Conservation (phyloP, 345 rosid genomes). For the Gynandropsis gynandra region DNA sequence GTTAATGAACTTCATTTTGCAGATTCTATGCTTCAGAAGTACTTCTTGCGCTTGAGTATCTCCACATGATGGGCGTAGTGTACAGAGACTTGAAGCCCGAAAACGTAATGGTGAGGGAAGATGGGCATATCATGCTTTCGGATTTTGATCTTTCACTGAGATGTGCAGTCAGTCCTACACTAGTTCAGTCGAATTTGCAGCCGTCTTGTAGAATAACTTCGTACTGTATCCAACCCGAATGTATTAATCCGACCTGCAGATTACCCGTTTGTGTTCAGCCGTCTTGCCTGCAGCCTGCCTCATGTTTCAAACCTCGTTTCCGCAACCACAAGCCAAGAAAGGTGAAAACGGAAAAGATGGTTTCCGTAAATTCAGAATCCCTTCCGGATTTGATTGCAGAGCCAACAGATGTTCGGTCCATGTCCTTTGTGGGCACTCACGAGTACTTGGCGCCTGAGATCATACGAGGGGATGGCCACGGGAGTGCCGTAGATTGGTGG, state of each 20-base stretch:
- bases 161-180: conserved; percentile 53
- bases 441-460: conserved; percentile 83
- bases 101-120: conserved; percentile 79
- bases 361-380: conserved; percentile 30
- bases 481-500: conserved; percentile 91
- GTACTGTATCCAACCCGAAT: too few relatives aligned
- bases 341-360: conserved; percentile 36
- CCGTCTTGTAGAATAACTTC: conserved; percentile 45
- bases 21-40: conserved; percentile 80
- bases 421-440: conserved; percentile 83
- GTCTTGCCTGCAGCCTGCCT: conserved; percentile 62
- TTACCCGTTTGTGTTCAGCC: conserved; percentile 56
- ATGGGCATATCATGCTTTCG: conserved; percentile 79
- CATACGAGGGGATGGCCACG: conserved; percentile 87
- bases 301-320: conserved; percentile 70
- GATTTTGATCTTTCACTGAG: conserved; percentile 68
- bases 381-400: conserved; percentile 64
- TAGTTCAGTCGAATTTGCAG: conserved; percentile 46
- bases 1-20: too few relatives aligned
- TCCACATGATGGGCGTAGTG: conserved; percentile 84
- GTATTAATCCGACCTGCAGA: conserved; percentile 60
- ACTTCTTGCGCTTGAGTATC: conserved; percentile 72
- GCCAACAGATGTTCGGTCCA: conserved; percentile 69
- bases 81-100: conserved; percentile 85
- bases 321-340: conserved; percentile 39